Percentiles rank a stretch among this genome's conserved stretches.
phyloP scores from a whole-genome alignment of 2,329 filamentous ascomycete species.

The Acephala macrosclerotiorum region DNA sequence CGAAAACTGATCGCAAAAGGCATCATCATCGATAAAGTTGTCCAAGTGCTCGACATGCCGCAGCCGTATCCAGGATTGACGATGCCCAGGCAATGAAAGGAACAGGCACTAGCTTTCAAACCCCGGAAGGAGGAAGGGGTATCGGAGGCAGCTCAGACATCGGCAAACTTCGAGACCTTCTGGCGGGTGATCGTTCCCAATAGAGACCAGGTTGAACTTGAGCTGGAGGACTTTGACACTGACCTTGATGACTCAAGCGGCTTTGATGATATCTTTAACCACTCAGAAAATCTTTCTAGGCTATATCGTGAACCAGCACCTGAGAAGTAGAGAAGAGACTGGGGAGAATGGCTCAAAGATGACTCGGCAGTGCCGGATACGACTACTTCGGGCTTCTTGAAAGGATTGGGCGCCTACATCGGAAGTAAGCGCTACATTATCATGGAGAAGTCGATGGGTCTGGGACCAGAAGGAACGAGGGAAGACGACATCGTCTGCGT shows the following conservation, averaged over 20 bases:
- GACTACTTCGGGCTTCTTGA: not conserved
- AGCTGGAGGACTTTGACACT: not conserved
- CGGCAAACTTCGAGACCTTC: not conserved
- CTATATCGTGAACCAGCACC: not conserved
- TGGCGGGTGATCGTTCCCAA: not conserved
- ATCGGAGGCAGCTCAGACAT: not conserved
- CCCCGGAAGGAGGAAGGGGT: not conserved
- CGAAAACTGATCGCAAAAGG: not conserved
- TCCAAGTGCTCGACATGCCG: not conserved
- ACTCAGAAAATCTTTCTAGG: not conserved
- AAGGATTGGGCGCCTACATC: not conserved
- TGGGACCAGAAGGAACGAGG: not conserved
- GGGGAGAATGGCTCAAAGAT: not conserved
- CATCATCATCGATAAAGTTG: not conserved
- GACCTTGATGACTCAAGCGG: not conserved
- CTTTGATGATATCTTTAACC: not conserved
- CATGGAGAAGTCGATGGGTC: not conserved
- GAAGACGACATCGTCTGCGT: constrained; percentile 17
- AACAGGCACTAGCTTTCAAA: not conserved
- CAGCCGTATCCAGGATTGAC: not conserved
- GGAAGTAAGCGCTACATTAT: not conserved
- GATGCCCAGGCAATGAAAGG: not conserved
- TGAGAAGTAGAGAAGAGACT: not conserved
- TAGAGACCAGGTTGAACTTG: not conserved
- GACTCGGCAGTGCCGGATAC: not conserved